Base-by-base conservation (phyloP, 2,329 filamentous ascomycete species). In the Aureobasidium uvarum region DNA sequence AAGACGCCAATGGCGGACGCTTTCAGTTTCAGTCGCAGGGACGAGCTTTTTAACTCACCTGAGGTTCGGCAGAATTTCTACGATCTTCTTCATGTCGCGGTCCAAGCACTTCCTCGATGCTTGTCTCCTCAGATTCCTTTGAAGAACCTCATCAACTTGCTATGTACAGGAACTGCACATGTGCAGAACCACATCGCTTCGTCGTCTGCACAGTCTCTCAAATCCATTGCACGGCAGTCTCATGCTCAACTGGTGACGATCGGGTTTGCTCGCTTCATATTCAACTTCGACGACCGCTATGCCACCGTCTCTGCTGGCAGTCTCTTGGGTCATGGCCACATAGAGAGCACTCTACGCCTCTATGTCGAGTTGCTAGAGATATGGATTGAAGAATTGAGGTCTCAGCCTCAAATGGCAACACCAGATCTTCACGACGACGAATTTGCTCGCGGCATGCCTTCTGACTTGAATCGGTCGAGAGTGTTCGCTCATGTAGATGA, bases 261-360 rank as follows among this genome's bases (percentile, higher is more conserved):
- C 77, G 94, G 95, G 0, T 99, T 99, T 77, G 91, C 95, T 43
- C 85, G 93, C 31, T 99, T 98, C 77, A 99, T 99, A 62, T 99
- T 99, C 80, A 96, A 95, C 71, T 99, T 98, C 75, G 96, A 99
- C 75, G 93, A 96, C 70, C 88, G 93, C 28, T 99, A 99, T 76
- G 92, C 94, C 0, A 98, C 95, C 38, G 97, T 98, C 88, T 96
- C 93, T 11, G 95, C 99, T 73, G 95, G 96, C 38, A 95, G 95
- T 2, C 95, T 99, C 88, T 86, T 99, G 28, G 95, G 94, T 0
- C 88, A 91, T 39, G 91, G 89, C 5, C 95, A 99, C 73, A 97
- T 99, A 66, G 95, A 99, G 75, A 96, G 89, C 70, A 99, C 95
- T 0, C 78, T 99, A 23, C 89, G 90, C 68, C 83, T 99, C 13